These are phyloP conservation scores for Paraurostyla sp. DNA, from an alignment of 73 alveolate species.

Conservation along the genomic window DNA sequence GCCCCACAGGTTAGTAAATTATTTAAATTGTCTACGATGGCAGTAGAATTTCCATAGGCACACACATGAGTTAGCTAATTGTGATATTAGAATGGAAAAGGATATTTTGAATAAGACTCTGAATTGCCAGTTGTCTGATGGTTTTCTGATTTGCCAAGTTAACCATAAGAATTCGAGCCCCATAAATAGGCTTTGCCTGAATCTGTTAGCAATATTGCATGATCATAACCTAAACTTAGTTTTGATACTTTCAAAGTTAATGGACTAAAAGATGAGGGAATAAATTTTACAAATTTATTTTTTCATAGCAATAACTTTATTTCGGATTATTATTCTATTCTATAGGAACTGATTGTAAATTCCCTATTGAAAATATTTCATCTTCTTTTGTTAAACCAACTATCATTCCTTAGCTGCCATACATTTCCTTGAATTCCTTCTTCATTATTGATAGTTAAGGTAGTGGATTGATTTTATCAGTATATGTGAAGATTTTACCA, in stretches of 20 bases:
- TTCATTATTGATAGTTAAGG: not conserved
- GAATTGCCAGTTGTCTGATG: too few relatives aligned
- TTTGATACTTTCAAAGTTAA: not conserved
- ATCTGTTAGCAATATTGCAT: not conserved
- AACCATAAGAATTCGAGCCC: constrained; percentile 10
- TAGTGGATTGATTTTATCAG: not conserved
- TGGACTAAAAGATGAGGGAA: not conserved
- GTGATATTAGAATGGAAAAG: too few relatives aligned
- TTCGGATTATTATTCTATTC: not conserved
- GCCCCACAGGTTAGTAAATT: not conserved
- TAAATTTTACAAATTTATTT: not conserved
- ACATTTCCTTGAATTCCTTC: not conserved
- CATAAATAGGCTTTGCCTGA: not conserved
- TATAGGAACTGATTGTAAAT: not conserved
- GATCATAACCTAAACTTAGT: not conserved
- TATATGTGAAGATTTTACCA: not conserved
- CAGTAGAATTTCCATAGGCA: constrained; percentile 5
- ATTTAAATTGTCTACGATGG: not conserved
- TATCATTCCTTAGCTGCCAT: not conserved
- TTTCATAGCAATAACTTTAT: not conserved
- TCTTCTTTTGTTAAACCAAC: not conserved
- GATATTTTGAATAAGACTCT: not conserved
- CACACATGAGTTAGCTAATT: not conserved
- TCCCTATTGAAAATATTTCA: not conserved
- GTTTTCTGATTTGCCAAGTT: not conserved